phyloP scores from a whole-genome alignment of 1,284 basidiomycete species.

The Sporisorium graminicola region DNA sequence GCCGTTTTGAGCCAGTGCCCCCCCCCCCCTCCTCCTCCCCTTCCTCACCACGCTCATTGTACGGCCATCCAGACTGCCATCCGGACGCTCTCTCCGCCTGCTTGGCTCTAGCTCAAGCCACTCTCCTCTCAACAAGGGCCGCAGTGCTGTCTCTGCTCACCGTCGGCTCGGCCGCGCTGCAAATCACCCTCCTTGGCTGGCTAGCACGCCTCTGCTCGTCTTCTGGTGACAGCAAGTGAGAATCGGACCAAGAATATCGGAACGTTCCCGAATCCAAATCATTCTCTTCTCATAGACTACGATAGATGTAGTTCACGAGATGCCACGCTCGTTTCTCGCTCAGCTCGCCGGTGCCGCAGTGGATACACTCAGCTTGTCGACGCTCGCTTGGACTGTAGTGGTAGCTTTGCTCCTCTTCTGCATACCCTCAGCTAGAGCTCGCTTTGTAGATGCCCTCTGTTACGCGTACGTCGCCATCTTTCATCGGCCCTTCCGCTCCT shows the following conservation, averaged over 20 bases:
- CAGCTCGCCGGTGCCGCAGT: neutral
- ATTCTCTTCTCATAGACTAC: neutral
- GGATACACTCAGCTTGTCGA: neutral
- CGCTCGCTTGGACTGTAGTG: slow-evolving; percentile 1
- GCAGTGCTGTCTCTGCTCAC: neutral
- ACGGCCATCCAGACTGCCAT: neutral
- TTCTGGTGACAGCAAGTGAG: no score
- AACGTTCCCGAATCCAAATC: neutral
- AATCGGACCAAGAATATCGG: no score
- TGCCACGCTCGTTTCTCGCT: neutral
- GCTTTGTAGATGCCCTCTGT: slow-evolving; percentile 17
- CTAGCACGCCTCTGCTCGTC: neutral
- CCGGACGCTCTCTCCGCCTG: neutral
- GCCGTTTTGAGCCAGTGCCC: neutral
- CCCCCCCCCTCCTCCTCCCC: neutral
- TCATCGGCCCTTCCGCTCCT: slow-evolving; percentile 27
- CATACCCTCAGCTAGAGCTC: slow-evolving; percentile 2
- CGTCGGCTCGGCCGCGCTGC: neutral
- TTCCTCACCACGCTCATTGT: neutral
- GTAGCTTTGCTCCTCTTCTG: slow-evolving; percentile 19
- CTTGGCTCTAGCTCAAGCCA: neutral
- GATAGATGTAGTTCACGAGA: neutral
- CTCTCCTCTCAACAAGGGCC: neutral
- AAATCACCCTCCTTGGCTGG: neutral
- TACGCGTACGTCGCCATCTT: slow-evolving; percentile 21